Evolutionary conservation across 176 grass and related monocot genomes (phyloP), one percentile per base, ranked within the genome.

Genomic region (Aegilops bicornis): DNA sequence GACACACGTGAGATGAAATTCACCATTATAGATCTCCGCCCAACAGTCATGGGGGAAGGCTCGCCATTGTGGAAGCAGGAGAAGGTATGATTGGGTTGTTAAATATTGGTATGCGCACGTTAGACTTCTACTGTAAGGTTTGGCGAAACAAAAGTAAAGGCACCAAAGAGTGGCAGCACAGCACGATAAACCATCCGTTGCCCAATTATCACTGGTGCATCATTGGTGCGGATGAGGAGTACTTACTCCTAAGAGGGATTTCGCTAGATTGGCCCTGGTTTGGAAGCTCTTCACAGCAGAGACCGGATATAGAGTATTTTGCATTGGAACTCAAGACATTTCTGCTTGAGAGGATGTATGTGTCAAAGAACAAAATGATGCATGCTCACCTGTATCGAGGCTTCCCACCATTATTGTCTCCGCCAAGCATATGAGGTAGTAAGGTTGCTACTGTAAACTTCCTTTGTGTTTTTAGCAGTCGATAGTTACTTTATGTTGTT

Each of bases 391-490:
- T 76, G 36, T 89, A 76, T 75, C 15, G 83, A 76, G 60, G 77
- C 35, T 89, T 81, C 64, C 77, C 83, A 62, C 83, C 88, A 10
- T 76, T 79, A 11, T 62, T 81, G 33, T 89, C 69, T 40, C 77
- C 64, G 29, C 77, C 69, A 69, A 68, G 45, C 14, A 61, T 85
- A 58, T 89, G 77, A 85, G 81, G 9, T 35, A 75, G 69, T 89
- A 89, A 76, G 61, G 15, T 78, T 37, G 27, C 25, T 68, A 67
- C 52, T 23, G 22, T 37, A 79, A 61, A 56, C 31, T 78, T 78
- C 30, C 72, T 75, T 52, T 76, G 47, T 52, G 43, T 25, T 60
- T 22, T 58, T 78, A 59, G 11, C 76, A 14, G 20, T 61, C 60
- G 20, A 36, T n/a, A 43, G 23, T 80, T 63, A 40, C 22, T 82